These are phyloP conservation scores for Talaromyces stipitatus DNA, from an alignment of 495 filamentous ascomycete species.

Conservation along the genomic window DNA sequence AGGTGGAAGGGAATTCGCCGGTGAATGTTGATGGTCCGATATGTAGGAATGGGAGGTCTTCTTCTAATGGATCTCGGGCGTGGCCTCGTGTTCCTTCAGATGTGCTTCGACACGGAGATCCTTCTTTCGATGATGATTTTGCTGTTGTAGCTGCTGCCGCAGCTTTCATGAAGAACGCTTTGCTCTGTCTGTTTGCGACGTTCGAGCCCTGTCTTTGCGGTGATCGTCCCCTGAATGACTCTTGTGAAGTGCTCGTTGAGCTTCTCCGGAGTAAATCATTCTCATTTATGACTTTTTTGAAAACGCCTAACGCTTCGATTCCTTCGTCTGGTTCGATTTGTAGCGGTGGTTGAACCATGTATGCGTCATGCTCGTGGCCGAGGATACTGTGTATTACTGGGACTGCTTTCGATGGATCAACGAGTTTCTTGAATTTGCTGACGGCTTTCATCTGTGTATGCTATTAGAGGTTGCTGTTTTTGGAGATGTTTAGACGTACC, in stretches of 20 bases:
- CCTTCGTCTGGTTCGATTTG: slow-evolving; percentile 44
- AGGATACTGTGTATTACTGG: slow-evolving; percentile 50
- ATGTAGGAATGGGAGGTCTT: slow-evolving; percentile 58
- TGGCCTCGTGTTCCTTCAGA: slow-evolving; percentile 50
- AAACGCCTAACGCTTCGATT: slow-evolving; percentile 26
- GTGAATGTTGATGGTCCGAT: slow-evolving; percentile 56
- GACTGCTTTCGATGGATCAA: slow-evolving; percentile 35
- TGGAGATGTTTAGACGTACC: slow-evolving; percentile 43
- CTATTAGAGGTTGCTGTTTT: slow-evolving; percentile 4
- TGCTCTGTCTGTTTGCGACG: slow-evolving; percentile 10
- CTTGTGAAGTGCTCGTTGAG: slow-evolving; percentile 9
- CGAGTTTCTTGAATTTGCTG: slow-evolving; percentile 68
- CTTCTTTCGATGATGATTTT: slow-evolving; percentile 25
- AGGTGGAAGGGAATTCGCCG: slow-evolving; percentile 21
- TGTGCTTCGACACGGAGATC: slow-evolving; percentile 29
- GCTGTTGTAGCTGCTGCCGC: slow-evolving; percentile 9
- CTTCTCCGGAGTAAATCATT: slow-evolving; percentile 18
- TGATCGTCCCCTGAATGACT: slow-evolving; percentile 9
- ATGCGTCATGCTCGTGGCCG: slow-evolving; percentile 39
- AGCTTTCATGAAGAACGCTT: background rate
- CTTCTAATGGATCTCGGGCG: slow-evolving; percentile 55
- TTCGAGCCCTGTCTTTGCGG: slow-evolving; percentile 15
- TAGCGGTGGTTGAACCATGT: slow-evolving; percentile 50
- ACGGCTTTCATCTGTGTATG: slow-evolving; percentile 77
- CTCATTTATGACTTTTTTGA: slow-evolving; percentile 27